Percentiles rank a stretch among this genome's conserved stretches.
Evolutionary conservation across 768 basidiomycete species (phyloP).

Genomic region (Termitomyces sp.): DNA sequence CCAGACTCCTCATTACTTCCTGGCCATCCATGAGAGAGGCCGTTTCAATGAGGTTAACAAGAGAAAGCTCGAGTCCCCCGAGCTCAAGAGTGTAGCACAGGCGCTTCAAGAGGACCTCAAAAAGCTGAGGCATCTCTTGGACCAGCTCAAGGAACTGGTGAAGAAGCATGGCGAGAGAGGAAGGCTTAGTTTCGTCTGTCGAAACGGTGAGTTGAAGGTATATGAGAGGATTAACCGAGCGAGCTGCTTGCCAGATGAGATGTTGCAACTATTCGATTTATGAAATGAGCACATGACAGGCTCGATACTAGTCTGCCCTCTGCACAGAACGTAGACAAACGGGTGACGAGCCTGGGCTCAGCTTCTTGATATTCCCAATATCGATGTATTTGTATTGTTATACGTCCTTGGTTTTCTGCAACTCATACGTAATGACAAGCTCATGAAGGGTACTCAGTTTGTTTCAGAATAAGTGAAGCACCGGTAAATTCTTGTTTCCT

Average conservation of each 20-base stretch:
- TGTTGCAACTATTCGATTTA: constrained; percentile 27
- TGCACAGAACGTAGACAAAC: background rate
- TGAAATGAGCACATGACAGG: background rate
- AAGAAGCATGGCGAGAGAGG: constrained; percentile 46
- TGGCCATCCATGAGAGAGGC: constrained; percentile 54
- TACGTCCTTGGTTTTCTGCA: background rate
- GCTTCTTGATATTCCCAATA: too few species aligned
- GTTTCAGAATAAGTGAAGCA: too few species aligned
- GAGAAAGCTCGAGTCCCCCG: constrained; percentile 31
- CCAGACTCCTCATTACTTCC: constrained; percentile 54
- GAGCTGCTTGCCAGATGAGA: constrained; percentile 39
- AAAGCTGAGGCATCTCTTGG: constrained; percentile 32
- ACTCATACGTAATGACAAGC: background rate
- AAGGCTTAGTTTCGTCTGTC: constrained; percentile 50
- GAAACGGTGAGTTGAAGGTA: constrained; percentile 37
- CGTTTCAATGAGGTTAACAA: constrained; percentile 46
- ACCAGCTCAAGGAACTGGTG: constrained; percentile 41
- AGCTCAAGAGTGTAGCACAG: constrained; percentile 25
- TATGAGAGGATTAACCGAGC: constrained; percentile 40
- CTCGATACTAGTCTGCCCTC: background rate
- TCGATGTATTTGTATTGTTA: background rate
- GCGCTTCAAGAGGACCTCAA: constrained; percentile 28
- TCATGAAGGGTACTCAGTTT: too few species aligned
- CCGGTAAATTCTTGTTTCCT: too few species aligned
- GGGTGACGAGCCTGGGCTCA: background rate